Evolutionary conservation across 2,329 filamentous ascomycete species (phyloP).

Genomic region (Diaporthe citri): DNA sequence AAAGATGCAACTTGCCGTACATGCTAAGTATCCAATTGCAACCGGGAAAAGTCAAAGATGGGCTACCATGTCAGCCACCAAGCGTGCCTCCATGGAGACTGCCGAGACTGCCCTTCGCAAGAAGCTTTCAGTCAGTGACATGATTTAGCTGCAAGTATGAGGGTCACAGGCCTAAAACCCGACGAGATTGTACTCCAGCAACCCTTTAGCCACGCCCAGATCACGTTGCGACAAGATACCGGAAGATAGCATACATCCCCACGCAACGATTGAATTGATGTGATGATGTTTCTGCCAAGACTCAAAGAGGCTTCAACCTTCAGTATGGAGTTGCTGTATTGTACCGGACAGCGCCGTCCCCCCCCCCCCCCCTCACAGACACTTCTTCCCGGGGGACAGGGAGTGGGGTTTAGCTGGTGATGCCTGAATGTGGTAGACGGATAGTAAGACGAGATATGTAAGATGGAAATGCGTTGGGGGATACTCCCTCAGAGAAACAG

Average conservation of each 20-base stretch:
- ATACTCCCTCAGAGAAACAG: background rate
- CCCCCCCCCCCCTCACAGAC: too few relatives aligned
- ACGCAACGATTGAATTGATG: background rate
- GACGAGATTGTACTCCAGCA: background rate
- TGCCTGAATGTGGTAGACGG: too few relatives aligned
- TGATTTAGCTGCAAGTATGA: background rate
- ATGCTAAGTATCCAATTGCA: background rate
- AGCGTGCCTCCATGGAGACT: accelerated
- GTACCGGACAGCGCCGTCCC: background rate
- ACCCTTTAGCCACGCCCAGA: background rate
- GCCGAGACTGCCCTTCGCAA: background rate
- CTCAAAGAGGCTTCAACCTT: background rate
- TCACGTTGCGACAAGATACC: background rate
- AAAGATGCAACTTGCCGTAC: background rate
- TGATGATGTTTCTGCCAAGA: background rate
- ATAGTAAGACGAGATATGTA: too few relatives aligned
- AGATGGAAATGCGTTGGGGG: background rate
- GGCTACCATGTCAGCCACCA: background rate
- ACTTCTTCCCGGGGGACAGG: too few relatives aligned
- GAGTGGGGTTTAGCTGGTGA: too few relatives aligned
- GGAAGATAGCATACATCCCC: background rate
- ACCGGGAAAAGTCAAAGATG: background rate
- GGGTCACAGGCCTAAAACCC: background rate
- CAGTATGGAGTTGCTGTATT: background rate
- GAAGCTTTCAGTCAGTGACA: background rate